These are phyloP conservation scores for Paraurostyla sp. DNA, from an alignment of 73 alveolate species.

Conservation along the genomic window DNA sequence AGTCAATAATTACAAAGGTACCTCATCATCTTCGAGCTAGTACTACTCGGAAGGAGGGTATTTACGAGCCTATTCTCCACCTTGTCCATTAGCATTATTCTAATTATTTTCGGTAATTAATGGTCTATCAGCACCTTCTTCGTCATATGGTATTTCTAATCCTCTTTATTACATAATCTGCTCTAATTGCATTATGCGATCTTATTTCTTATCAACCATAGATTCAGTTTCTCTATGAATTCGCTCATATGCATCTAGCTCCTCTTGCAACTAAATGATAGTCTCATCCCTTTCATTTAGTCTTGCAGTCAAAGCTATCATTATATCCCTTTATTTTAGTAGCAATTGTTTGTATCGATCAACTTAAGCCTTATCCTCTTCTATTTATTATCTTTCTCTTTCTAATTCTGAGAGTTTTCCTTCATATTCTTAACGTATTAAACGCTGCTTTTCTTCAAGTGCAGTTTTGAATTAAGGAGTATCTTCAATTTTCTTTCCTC, in stretches of 20 bases:
- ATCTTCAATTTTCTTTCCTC: conserved; percentile 95
- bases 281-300: conserved; percentile 98
- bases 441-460: conserved; percentile 84
- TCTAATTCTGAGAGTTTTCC: conserved; percentile 89
- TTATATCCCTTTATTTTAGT: conserved; percentile 96
- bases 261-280: conserved; percentile 92
- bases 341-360: conserved; percentile 96
- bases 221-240: conserved; percentile 86
- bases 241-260: conserved; percentile 89
- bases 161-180: conserved; percentile 40
- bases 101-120: not conserved
- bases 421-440: conserved; percentile 83
- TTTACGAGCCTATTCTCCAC: conserved; percentile 33
- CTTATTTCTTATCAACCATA: conserved; percentile 69
- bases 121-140: conserved; percentile 52
- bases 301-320: conserved; percentile 97
- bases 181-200: conserved; percentile 73
- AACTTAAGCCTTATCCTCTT: conserved; percentile 92
- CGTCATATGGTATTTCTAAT: conserved; percentile 63
- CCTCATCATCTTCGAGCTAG: conserved; percentile 15
- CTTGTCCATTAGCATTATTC: not conserved
- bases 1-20: conserved; percentile 71
- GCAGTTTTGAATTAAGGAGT: conserved; percentile 92
- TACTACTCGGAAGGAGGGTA: conserved; percentile 29
- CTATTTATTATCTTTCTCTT: conserved; percentile 90